Base-by-base conservation (phyloP, 495 filamentous ascomycete species). In the Neurospora sp. region DNA sequence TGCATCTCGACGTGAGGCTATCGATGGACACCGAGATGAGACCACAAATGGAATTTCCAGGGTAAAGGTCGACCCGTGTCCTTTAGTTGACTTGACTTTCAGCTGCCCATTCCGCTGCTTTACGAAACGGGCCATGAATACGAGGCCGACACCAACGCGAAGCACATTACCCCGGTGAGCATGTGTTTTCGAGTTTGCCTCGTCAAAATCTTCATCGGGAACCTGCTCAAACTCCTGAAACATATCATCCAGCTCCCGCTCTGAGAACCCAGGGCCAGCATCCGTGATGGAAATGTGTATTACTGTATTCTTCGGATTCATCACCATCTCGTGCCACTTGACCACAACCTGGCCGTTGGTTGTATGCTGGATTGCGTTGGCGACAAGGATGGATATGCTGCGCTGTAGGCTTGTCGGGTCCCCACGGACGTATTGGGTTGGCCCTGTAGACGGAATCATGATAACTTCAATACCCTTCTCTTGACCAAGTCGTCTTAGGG, bases 161-260 rank as follows among this genome's bases (percentile, higher is more conserved):
- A 78, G 73, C 8, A 75, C 77, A 3, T 73, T 53, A 4, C 72
- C 71, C 31, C 74, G 40, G 10, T 2, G 10, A 22, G 71, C 2
- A 1, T 69, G n/a, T 0, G n/a, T 74, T 6, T 76, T 61, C 1
- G 72, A 71, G 10, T 74, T 77, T 7, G 77, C 42, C 1, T 86
- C 84, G 6, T 85, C 76, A 72, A 88, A 87, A 42, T 88, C 89
- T n/a, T 83, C 85, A 45, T 78, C 77, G 3, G 90, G 89, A 0
- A 94, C 89, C 78, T 96, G 91, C 78, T 96, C 93, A 8, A 96
- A 85, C 61, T 94, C 92, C 59, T 89, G 84, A 78, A 95, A 95
- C 12, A 96, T 82, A 8, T 86, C 81, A 71, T 94, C 91, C 1
- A 94, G 81, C 71, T 89, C 90, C 18, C 84, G 80, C 7, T 86